Evolutionary conservation across 140 eudicot genomes (phyloP), one percentile per base, ranked within the genome.

Genomic region (Cichorium intybus): DNA sequence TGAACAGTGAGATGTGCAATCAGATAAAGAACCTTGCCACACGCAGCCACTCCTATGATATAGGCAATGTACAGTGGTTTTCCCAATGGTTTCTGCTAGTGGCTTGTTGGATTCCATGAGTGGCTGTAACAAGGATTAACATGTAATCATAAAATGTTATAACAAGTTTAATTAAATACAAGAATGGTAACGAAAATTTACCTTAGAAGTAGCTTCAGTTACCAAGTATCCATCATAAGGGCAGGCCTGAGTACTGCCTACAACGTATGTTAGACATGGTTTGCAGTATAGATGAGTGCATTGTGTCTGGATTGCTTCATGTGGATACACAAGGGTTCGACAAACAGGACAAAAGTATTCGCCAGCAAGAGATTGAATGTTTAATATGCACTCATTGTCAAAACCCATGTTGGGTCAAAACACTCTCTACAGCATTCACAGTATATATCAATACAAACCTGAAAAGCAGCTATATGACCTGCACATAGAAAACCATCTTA

Each of bases 341-440:
- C 99, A 93, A 56, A 93, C 96, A 24, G 99, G 97, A 71, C 99
- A 93, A 62, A 93, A 93, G 78, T 88, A 93, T 70, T 93, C 99
- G 56, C 97, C 99, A 24, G 95, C 90, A 61, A 88, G 89, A 7
- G 95, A 76, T 37, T 83, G 90, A 18, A 93, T 88, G 78, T 93
- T 85, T 24, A 93, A 6, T 45, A 93, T 93, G 68, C 97, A 93
- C 69, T 93, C 99, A 3, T 83, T 88, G 73, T 93, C 99, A 33
- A 93, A 88, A 10, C 99, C 99, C 99, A 93, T 93, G 18, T 62
- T 61, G 64, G n/a, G 56, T 72, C 70, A 66, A 52, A 24, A 48
- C 28, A 68, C 50, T 45, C 67, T 68, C 69, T 51, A 48, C 12
- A 4, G 69, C 79, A 75, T 75, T 68, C 70, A 52, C 58, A 22